Evolutionary conservation across 2,329 filamentous ascomycete species (phyloP).

Genomic region (Ceratocystis alfenasii): DNA sequence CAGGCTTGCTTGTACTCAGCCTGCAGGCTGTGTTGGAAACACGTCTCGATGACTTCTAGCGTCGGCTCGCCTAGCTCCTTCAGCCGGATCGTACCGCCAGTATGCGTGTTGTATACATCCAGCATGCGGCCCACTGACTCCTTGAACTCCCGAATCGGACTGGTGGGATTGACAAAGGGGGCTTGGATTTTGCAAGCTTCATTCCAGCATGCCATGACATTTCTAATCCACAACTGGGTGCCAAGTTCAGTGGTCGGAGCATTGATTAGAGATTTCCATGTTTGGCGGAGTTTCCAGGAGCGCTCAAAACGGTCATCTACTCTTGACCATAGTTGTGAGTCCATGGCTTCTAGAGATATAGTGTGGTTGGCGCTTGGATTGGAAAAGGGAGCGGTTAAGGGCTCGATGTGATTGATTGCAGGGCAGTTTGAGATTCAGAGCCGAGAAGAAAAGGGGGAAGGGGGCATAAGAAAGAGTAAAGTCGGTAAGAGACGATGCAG

Average conservation of each 20-base stretch:
- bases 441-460: too few species aligned
- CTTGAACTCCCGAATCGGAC: constrained; percentile 43
- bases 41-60: constrained; percentile 17
- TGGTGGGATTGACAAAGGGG: constrained; percentile 27
- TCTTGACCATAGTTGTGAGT: constrained; percentile 10
- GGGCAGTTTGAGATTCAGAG: too few species aligned
- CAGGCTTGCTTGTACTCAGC: constrained; percentile 18
- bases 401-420: too few species aligned
- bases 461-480: too few species aligned
- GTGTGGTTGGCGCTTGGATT: not conserved
- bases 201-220: constrained; percentile 18
- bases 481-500: too few species aligned
- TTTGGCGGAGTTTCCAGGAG: constrained; percentile 16
- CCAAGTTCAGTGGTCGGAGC: constrained; percentile 11
- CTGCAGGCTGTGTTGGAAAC: constrained; percentile 11
- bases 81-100: constrained; percentile 7
- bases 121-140: constrained; percentile 32
- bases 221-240: constrained; percentile 13
- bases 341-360: constrained; percentile 22
- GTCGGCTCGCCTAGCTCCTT: constrained; percentile 13
- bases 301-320: constrained; percentile 17
- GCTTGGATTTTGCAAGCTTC: constrained; percentile 12
- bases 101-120: constrained; percentile 20
- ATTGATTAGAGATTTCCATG: constrained; percentile 16
- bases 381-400: not conserved